Conservation (phyloP, 148 eudicot genomes). For the Chenopodium album region DNA sequence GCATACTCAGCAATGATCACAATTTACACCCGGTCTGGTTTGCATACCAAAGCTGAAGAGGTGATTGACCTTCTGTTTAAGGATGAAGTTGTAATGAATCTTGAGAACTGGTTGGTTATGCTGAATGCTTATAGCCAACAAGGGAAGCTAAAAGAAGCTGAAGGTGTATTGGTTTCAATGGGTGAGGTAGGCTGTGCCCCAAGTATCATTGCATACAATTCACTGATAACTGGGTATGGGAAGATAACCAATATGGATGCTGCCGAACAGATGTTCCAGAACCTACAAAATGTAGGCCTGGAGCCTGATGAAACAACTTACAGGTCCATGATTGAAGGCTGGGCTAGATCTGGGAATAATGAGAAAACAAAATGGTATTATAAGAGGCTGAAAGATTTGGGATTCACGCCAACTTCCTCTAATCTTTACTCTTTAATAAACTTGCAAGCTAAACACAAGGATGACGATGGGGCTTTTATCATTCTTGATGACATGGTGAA, state of each 20-base stretch:
- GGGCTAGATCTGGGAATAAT: constrained; percentile 68
- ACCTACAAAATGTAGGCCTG: constrained; percentile 46
- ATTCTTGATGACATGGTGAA: constrained; percentile 67
- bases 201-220: constrained; percentile 73
- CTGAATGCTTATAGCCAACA: constrained; percentile 86
- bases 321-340: constrained; percentile 97
- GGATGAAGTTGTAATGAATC: constrained; percentile 56
- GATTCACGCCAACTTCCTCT: constrained; percentile 73
- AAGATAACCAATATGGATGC: constrained; percentile 58
- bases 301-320: constrained; percentile 84
- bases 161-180: constrained; percentile 55
- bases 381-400: constrained; percentile 51
- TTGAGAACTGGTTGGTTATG: constrained; percentile 85
- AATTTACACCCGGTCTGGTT: constrained; percentile 72
- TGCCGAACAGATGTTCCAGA: constrained; percentile 52
- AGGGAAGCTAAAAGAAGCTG: constrained; percentile 77
- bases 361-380: constrained; percentile 60
- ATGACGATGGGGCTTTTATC: constrained; percentile 49
- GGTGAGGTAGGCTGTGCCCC: constrained; percentile 57
- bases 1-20: constrained; percentile 96
- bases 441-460: constrained; percentile 63
- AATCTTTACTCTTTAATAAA: constrained; percentile 75
- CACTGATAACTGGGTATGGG: constrained; percentile 86
- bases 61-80: constrained; percentile 53
- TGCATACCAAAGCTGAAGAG: constrained; percentile 70